Conservation (phyloP, 257 asterid species). For the Penstemon newberryi region DNA sequence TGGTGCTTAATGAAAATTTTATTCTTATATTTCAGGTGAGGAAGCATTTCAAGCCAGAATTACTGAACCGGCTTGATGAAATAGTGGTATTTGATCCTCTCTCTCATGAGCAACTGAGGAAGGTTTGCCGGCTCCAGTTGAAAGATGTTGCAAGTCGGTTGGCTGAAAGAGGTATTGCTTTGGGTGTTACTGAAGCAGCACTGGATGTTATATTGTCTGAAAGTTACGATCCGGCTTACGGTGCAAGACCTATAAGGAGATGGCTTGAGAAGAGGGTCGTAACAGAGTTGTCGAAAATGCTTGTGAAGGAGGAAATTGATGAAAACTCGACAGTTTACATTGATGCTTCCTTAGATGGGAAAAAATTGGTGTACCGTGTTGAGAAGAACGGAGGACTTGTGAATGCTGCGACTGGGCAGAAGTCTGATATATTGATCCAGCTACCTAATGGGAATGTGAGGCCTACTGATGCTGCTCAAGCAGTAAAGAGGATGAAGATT, state of each 20-base stretch:
- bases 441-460: slow-evolving; percentile 39
- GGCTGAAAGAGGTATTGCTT: slow-evolving; percentile 86
- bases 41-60: slow-evolving; percentile 91
- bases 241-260: slow-evolving; percentile 89
- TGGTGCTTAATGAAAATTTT: background rate
- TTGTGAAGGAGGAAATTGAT: slow-evolving; percentile 73
- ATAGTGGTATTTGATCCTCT: slow-evolving; percentile 90
- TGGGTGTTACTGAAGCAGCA: slow-evolving; percentile 77
- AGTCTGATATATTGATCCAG: slow-evolving; percentile 74
- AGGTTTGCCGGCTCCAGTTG: slow-evolving; percentile 77
- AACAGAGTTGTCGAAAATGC: slow-evolving; percentile 82
- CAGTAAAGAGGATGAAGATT: slow-evolving; percentile 81
- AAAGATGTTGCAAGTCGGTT: slow-evolving; percentile 79
- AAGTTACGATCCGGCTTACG: slow-evolving; percentile 87
- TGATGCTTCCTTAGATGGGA: slow-evolving; percentile 50
- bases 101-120: slow-evolving; percentile 75
- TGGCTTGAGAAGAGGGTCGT: slow-evolving; percentile 94
- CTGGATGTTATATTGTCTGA: slow-evolving; percentile 65
- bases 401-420: slow-evolving; percentile 69
- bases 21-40: slow-evolving; percentile 45
- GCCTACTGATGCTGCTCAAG: slow-evolving; percentile 57
- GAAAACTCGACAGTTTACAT: slow-evolving; percentile 80
- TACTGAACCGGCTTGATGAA: slow-evolving; percentile 82
- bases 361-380: slow-evolving; percentile 50
- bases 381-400: slow-evolving; percentile 88